Conservation (phyloP, 2,329 filamentous ascomycete species). For the Penicillium sp. region DNA sequence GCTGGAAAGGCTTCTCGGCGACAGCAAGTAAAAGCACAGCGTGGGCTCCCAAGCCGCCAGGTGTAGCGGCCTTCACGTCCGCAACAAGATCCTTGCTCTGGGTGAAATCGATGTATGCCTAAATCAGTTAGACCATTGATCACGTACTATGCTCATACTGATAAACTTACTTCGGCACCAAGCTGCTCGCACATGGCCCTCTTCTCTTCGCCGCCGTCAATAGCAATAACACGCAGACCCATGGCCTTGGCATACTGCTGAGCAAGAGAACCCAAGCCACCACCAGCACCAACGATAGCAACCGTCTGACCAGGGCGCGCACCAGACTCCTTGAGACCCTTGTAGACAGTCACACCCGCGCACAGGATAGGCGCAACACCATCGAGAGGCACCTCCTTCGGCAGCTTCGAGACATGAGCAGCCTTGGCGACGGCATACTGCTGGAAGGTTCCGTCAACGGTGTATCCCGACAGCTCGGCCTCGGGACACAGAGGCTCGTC, state of each 20-base stretch:
- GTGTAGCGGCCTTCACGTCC: conserved; percentile 79
- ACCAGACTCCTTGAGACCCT: conserved; percentile 83
- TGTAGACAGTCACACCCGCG: conserved; percentile 86
- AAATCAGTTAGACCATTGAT: neutral
- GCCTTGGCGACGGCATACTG: conserved; percentile 89
- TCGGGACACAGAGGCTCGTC: conserved; percentile 83
- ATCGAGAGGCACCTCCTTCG: conserved; percentile 74
- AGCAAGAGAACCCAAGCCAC: conserved; percentile 77
- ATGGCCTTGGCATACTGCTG: conserved; percentile 90
- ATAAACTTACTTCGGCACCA: conserved; percentile 56
- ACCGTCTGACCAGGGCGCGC: conserved; percentile 73
- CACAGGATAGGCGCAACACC: conserved; percentile 78
- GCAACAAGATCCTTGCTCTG: conserved; percentile 74
- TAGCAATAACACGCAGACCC: conserved; percentile 77
- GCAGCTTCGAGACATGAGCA: conserved; percentile 78
- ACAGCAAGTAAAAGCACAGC: conserved; percentile 86
- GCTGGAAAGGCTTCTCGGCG: conserved; percentile 90
- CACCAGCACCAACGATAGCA: conserved; percentile 83
- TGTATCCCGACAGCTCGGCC: conserved; percentile 81
- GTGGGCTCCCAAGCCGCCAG: conserved; percentile 80
- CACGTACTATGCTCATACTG: too few relatives aligned
- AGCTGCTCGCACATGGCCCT: conserved; percentile 64
- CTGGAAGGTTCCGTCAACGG: conserved; percentile 90
- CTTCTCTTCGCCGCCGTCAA: conserved; percentile 85
- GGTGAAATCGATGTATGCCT: conserved; percentile 76